phyloP scores from a whole-genome alignment of 345 rosid species.

The Citrus unshiu region DNA sequence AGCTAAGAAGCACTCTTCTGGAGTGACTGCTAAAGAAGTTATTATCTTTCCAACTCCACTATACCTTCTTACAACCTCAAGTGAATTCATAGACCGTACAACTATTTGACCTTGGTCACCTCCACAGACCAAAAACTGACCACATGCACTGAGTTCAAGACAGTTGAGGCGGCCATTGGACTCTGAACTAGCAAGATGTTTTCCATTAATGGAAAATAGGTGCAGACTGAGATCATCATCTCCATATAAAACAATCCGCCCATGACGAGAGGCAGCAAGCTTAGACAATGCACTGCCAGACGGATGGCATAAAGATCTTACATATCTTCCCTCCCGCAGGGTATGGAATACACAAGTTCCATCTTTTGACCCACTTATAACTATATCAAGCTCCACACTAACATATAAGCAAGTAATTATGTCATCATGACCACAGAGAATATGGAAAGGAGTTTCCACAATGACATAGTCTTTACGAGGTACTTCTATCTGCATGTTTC shows the following conservation, averaged over 20 bases:
- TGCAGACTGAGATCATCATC: constrained; percentile 91
- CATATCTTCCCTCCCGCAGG: constrained; percentile 81
- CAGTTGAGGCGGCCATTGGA: constrained; percentile 92
- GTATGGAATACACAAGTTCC: constrained; percentile 95
- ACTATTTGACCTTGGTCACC: constrained; percentile 96
- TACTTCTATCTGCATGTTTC: constrained; percentile 43
- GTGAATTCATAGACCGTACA: constrained; percentile 88
- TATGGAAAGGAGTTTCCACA: constrained; percentile 89
- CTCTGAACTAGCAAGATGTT: constrained; percentile 83
- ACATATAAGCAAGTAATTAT: constrained; percentile 83
- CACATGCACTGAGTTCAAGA: constrained; percentile 81
- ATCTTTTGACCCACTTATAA: constrained; percentile 96
- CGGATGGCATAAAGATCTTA: constrained; percentile 83
- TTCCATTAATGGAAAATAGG: constrained; percentile 88
- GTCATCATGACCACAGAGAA: constrained; percentile 93
- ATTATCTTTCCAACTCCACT: constrained; percentile 78
- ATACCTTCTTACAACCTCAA: constrained; percentile 71
- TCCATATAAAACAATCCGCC: constrained; percentile 71
- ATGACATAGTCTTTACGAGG: constrained; percentile 67
- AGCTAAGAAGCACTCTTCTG: constrained; percentile 90
- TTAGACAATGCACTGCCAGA: constrained; percentile 79
- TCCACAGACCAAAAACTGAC: constrained; percentile 85
- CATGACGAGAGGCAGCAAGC: constrained; percentile 84
- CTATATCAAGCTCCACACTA: constrained; percentile 88
- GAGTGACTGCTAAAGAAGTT: constrained; percentile 75